Percentiles rank a stretch among this genome's conserved stretches.
These are phyloP conservation scores for Arachis monticola DNA, from an alignment of 331 rosid genomes.

Conservation along the genomic window DNA sequence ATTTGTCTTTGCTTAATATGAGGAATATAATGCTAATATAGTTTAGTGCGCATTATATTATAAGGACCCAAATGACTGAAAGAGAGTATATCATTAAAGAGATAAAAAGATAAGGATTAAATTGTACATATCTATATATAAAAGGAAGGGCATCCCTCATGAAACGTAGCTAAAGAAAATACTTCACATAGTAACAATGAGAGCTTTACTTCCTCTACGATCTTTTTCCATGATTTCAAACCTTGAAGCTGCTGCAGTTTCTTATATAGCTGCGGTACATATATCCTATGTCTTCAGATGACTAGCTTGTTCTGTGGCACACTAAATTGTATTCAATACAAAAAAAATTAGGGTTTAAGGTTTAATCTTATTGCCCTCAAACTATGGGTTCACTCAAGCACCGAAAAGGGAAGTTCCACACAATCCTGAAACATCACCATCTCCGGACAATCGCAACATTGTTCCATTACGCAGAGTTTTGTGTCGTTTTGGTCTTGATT, in stretches of 20 bases:
- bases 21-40: no score
- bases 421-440: conserved; percentile 52
- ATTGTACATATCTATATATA: conserved; percentile 25
- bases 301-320: not conserved
- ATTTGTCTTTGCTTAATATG: not conserved
- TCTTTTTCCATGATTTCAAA: conserved; percentile 58
- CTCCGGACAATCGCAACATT: conserved; percentile 55
- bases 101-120: not conserved
- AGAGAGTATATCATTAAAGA: no score
- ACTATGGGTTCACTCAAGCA: conserved; percentile 64
- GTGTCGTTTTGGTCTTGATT: conserved; percentile 60
- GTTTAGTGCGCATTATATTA: no score
- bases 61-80: no score
- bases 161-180: not conserved
- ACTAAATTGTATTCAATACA: not conserved
- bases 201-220: conserved; percentile 7
- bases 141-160: conserved; percentile 4
- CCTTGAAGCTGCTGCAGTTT: conserved; percentile 37
- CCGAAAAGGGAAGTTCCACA: conserved; percentile 57
- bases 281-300: conserved; percentile 38
- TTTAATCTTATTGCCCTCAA: not conserved
- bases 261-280: not conserved
- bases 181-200: not conserved
- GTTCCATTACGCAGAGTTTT: conserved; percentile 58
- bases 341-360: not conserved